Base-by-base conservation (phyloP, 805 yeast species). In the Scheffersomyces coipomensis region DNA sequence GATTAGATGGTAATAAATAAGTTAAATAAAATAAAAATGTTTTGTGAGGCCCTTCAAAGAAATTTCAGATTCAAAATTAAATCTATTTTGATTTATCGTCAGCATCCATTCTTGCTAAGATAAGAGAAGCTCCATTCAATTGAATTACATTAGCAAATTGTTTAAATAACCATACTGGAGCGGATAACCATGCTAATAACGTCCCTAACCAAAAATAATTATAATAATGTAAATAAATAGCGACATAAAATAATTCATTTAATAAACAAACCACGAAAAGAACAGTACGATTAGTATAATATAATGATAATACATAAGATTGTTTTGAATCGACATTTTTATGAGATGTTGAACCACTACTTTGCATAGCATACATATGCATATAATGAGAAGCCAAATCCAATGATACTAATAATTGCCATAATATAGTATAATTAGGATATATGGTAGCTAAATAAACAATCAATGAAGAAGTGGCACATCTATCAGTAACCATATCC, bases 401-500 rank as follows among this genome's bases (percentile, higher is more conserved):
- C 52, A 93, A 71, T 9, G 95, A 85, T 36, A 90, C 81, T 51
- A 93, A 72, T 19, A 87, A 51, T 67, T 93, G 99, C 82, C 91
- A 90, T 7, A 81, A 48, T 10, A 86, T 64, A 37, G 78, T 69
- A 64, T 72, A 85, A 23, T 62, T 52, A 6, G 97, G 97, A 56
- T 87, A 91, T 34, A 85, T 69, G 26, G 86, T 81, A 49, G 93
- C 79, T 42, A 93, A 71, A 61, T 78, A 93, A 60, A 95, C 89
- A 50, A 93, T 81, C 54, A 93, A 75, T n/a, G 96, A 85, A 11
- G 95, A 79, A 0, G 99, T 93, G 11, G 99, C 90, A 60, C 97
- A 93, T 57, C 99, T 76, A 62, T 93, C 99, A 15, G 99, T 91
- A 23, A 93, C 97, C 99, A 93, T 93, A 64, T 93, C 99, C 52